Conservation (phyloP, 2,329 filamentous ascomycete genomes). For the Colletotrichum somersetense region DNA sequence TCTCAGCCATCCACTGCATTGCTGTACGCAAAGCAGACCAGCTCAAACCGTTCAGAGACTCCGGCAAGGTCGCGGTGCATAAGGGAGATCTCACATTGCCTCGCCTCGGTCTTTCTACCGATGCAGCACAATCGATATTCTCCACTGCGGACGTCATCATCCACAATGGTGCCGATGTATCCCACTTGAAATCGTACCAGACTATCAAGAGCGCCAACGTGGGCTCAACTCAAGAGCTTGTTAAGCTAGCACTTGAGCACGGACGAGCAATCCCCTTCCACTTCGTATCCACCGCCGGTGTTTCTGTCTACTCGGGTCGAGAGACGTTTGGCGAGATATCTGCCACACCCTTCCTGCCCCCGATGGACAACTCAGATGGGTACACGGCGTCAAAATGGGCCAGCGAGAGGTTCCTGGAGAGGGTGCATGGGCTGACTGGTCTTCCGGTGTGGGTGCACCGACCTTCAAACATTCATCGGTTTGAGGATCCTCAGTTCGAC, state of each 20-base stretch:
- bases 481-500: background rate
- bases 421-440: slow-evolving; percentile 33
- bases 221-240: slow-evolving; percentile 47
- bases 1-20: slow-evolving; percentile 41
- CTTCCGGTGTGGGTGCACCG: slow-evolving; percentile 48
- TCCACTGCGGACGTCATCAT: slow-evolving; percentile 49
- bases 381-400: slow-evolving; percentile 53
- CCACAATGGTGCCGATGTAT: slow-evolving; percentile 57
- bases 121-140: background rate
- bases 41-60: background rate
- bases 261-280: slow-evolving; percentile 50
- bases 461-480: slow-evolving; percentile 31
- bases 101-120: slow-evolving; percentile 54
- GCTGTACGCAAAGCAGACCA: slow-evolving; percentile 34
- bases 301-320: slow-evolving; percentile 31
- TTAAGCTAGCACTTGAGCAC: slow-evolving; percentile 39
- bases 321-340: slow-evolving; percentile 29
- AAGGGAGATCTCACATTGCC: slow-evolving; percentile 53
- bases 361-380: slow-evolving; percentile 47
- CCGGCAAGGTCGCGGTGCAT: slow-evolving; percentile 50
- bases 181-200: slow-evolving; percentile 49
- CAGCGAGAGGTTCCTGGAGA: slow-evolving; percentile 49
- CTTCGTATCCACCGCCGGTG: slow-evolving; percentile 52
- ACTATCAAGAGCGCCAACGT: slow-evolving; percentile 48
- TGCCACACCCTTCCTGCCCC: slow-evolving; percentile 37